phyloP scores from a whole-genome alignment of 1,284 basidiomycete species.

The Heterobasidion occidentale region DNA sequence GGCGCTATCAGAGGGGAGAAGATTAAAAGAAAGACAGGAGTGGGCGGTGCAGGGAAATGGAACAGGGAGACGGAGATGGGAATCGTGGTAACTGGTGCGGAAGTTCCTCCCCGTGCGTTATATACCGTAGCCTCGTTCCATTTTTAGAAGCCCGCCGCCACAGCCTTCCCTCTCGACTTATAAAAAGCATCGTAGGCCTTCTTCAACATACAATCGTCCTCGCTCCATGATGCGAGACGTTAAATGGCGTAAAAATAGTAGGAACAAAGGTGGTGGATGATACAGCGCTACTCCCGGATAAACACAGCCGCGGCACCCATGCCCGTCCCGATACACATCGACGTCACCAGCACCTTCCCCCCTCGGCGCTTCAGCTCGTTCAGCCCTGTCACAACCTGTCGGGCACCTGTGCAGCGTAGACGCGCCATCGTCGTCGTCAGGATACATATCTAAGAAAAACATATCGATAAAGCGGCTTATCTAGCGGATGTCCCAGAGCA shows the following conservation, averaged over 20 bases:
- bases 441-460: slow-evolving; percentile 1
- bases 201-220: too few species aligned
- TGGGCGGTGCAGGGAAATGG: slow-evolving; percentile 5
- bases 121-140: not conserved
- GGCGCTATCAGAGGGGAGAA: slow-evolving; percentile 2
- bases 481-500: slow-evolving; percentile 83
- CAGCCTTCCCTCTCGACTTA: not conserved
- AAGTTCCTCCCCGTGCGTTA: not conserved
- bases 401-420: slow-evolving; percentile 77
- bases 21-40: slow-evolving; percentile 22
- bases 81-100: not conserved
- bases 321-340: slow-evolving; percentile 86
- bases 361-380: slow-evolving; percentile 73
- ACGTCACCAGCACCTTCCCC: slow-evolving; percentile 73
- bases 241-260: too few species aligned
- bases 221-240: too few species aligned
- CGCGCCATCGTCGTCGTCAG: slow-evolving; percentile 11
- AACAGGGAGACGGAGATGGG: not conserved
- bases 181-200: too few species aligned
- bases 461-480: slow-evolving; percentile 34
- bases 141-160: slow-evolving; percentile 1
- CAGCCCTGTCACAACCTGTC: slow-evolving; percentile 85
- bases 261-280: too few species aligned
- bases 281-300: slow-evolving; percentile 36
- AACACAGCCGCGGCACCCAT: slow-evolving; percentile 84